phyloP scores from a whole-genome alignment of 371 early-diverging fungal species.

The Actinomucor elegans region DNA sequence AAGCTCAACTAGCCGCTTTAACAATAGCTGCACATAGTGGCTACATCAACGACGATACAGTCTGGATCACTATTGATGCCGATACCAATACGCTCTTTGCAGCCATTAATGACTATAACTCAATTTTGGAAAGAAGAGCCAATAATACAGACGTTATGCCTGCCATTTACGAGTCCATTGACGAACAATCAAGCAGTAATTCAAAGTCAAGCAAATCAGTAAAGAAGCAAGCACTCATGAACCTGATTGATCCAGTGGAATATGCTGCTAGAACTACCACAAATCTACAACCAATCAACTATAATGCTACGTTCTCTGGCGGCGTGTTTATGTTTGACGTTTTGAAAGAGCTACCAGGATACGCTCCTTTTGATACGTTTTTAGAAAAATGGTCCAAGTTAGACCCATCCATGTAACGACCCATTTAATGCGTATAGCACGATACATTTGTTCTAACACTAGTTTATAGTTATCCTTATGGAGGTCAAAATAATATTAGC shows the following conservation, averaged over 20 bases:
- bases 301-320: conserved; percentile 42
- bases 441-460: background rate
- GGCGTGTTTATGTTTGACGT: conserved; percentile 40
- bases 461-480: conserved; percentile 31
- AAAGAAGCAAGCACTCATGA: conserved; percentile 6
- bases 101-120: conserved; percentile 29
- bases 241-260: conserved; percentile 25
- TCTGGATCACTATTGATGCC: conserved; percentile 39
- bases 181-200: background rate
- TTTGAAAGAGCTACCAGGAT: conserved; percentile 35
- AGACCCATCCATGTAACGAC: conserved; percentile 44
- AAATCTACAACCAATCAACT: conserved; percentile 25
- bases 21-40: conserved; percentile 41
- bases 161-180: background rate
- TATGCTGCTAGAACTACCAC: conserved; percentile 28
- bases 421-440: background rate
- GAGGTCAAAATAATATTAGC: conserved; percentile 31
- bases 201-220: background rate
- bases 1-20: conserved; percentile 38
- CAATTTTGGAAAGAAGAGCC: conserved; percentile 12
- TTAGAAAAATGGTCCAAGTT: conserved; percentile 43
- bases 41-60: conserved; percentile 39
- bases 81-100: conserved; percentile 14
- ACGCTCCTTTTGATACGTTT: conserved; percentile 50
- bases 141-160: conserved; percentile 17